Base-by-base conservation (phyloP, 352 stramenopile species). In the Phytophthora multivora region DNA sequence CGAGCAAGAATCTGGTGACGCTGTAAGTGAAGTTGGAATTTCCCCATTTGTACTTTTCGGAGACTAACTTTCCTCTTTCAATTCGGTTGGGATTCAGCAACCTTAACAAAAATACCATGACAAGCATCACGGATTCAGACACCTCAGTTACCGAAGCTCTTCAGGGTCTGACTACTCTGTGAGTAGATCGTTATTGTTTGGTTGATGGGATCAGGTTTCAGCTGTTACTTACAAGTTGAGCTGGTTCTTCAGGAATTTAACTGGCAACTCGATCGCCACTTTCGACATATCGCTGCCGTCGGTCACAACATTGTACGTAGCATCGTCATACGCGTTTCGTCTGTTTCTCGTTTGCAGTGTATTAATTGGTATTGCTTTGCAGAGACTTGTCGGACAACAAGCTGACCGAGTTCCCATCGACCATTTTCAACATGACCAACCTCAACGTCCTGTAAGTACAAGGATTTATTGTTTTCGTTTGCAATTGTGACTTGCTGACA, bases 381-480 rank as follows among this genome's bases (percentile, higher is more conserved):
- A 90, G 80, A 33, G 66, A 84, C 46, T 42, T 92, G 40, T 74
- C 70, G 4, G 30, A 68, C 61, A 92, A 92, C 38, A 63, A 66
- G 18, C 43, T 92, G 56, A 81, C 73, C 0, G 71, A 64, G 9
- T 92, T 92, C 53, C 70, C 78, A 12, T 69, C 52, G 5, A 62
- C 49, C 3, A 74, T 92, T 8, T 92, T 90, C 67, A 83, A 85
- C 53, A 89, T 90, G 79, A 73, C 71, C 10, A 81, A 85, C 52
- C 80, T 92, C 58, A 83, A 72, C 6, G 64, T 73, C n/a, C 49
- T 92, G 80, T 89, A 58, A 51, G 79, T 78, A 23, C 5, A 49
- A 1, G 2, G 21, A 23, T 23, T 23, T 23, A 13, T 6, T 39
- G 19, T 56, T 13, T 19, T 4, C 12, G 39, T 8, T 11, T 48